A percentile compares a stretch with the other conserved stretches of the same genome.
Conservation (phyloP, 148 eudicot species). For the Dysphania ambrosioides region DNA sequence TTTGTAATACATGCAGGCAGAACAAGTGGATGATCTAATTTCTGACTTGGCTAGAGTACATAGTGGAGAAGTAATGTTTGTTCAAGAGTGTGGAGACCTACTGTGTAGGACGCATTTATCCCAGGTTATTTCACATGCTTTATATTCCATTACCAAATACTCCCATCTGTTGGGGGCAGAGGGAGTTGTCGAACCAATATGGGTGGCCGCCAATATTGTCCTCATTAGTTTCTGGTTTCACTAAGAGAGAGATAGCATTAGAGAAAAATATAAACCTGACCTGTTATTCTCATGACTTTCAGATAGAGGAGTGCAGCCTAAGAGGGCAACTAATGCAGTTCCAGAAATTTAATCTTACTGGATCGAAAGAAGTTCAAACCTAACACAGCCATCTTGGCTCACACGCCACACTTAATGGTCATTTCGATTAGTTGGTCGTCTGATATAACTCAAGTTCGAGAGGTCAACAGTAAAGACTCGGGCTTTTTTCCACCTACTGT, state of each 20-base stretch:
- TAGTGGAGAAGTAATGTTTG: slow-evolving; percentile 48
- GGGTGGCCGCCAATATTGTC: too few species aligned
- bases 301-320: slow-evolving; percentile 72
- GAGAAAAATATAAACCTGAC: neutral
- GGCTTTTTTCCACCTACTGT: neutral
- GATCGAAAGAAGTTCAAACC: slow-evolving; percentile 7
- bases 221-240: neutral
- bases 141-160: neutral
- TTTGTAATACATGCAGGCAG: slow-evolving; percentile 49
- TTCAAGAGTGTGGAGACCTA: slow-evolving; percentile 65
- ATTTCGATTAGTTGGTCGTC: neutral
- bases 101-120: slow-evolving; percentile 39
- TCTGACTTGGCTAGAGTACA: slow-evolving; percentile 56
- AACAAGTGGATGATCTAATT: slow-evolving; percentile 46
- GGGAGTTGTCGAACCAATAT: too few species aligned
- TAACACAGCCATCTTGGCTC: neutral
- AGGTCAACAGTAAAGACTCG: neutral
- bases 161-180: too few species aligned
- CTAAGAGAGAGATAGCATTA: neutral
- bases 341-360: slow-evolving; percentile 20
- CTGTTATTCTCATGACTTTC: slow-evolving; percentile 14
- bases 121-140: slow-evolving; percentile 38
- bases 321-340: slow-evolving; percentile 63
- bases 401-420: neutral
- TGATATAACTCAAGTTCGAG: neutral